These are phyloP conservation scores for Pseudocercospora fijiensis DNA, from an alignment of 2,329 filamentous ascomycete genomes.

Conservation along the genomic window DNA sequence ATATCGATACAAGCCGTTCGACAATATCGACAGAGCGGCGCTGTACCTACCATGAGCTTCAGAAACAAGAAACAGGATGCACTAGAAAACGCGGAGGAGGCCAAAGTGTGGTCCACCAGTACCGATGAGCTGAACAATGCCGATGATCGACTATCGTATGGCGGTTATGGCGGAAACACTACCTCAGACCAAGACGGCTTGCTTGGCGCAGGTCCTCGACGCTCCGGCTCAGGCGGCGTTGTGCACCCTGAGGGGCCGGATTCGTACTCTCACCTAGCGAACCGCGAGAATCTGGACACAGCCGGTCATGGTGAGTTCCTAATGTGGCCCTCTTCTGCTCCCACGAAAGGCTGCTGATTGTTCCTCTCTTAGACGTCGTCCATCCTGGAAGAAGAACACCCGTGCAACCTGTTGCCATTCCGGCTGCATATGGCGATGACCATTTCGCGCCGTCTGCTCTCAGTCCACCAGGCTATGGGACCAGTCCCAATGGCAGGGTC, in stretches of 20 bases:
- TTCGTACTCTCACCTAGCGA: neutral
- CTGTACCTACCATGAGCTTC: constrained; percentile 44
- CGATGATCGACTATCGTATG: constrained; percentile 18
- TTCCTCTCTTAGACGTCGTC: constrained; percentile 4
- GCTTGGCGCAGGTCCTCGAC: constrained; percentile 15
- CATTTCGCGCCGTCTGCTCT: constrained; percentile 23
- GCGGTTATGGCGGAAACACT: constrained; percentile 11
- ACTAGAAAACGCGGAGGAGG: constrained; percentile 39
- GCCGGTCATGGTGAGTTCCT: constrained; percentile 8
- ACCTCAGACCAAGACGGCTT: constrained; percentile 20
- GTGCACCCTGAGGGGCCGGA: constrained; percentile 7
- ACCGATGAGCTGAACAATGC: constrained; percentile 38
- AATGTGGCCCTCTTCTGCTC: neutral
- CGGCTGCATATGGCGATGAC: constrained; percentile 18
- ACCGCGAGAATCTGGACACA: constrained; percentile 10
- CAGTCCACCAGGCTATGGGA: constrained; percentile 22
- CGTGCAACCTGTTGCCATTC: constrained; percentile 15
- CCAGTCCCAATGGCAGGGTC: constrained; percentile 20
- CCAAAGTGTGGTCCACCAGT: constrained; percentile 46
- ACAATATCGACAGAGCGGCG: constrained; percentile 58
- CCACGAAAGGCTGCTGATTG: neutral
- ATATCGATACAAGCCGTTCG: constrained; percentile 57
- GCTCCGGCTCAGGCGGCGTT: constrained; percentile 13
- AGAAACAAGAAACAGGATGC: constrained; percentile 44
- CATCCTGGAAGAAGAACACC: constrained; percentile 23